phyloP scores from a whole-genome alignment of 2,329 filamentous ascomycete species.

The Plectosphaerella plurivora region DNA sequence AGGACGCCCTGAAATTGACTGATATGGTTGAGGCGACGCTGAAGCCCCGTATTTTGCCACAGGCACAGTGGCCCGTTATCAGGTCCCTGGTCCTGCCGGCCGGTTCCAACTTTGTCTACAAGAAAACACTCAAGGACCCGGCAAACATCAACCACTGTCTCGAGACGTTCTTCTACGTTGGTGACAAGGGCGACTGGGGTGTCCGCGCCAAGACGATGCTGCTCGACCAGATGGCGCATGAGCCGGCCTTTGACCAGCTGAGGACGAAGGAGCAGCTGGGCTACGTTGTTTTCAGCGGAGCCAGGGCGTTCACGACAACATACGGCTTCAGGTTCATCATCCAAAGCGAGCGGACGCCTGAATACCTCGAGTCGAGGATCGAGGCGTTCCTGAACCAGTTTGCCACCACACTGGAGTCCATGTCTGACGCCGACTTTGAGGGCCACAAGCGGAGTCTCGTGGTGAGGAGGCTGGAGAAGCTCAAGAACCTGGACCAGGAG shows the following conservation, averaged over 20 bases:
- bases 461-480: constrained; percentile 80
- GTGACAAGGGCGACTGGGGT: constrained; percentile 62
- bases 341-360: constrained; percentile 81
- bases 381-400: constrained; percentile 76
- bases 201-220: constrained; percentile 74
- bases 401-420: constrained; percentile 61
- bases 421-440: constrained; percentile 83
- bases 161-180: constrained; percentile 71
- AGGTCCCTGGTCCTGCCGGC: constrained; percentile 73
- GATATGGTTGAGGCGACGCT: constrained; percentile 76
- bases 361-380: constrained; percentile 83
- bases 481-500: constrained; percentile 89
- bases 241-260: constrained; percentile 91
- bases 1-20: constrained; percentile 82
- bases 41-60: constrained; percentile 68
- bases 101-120: constrained; percentile 80
- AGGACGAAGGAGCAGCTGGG: constrained; percentile 96
- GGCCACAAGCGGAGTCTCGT: constrained; percentile 86
- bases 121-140: constrained; percentile 75
- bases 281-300: constrained; percentile 88
- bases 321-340: constrained; percentile 87
- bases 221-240: constrained; percentile 84
- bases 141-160: constrained; percentile 87
- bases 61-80: constrained; percentile 73
- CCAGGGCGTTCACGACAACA: constrained; percentile 67